These are phyloP conservation scores for Pythium dissotocum DNA, from an alignment of 352 stramenopile species.

Conservation along the genomic window DNA sequence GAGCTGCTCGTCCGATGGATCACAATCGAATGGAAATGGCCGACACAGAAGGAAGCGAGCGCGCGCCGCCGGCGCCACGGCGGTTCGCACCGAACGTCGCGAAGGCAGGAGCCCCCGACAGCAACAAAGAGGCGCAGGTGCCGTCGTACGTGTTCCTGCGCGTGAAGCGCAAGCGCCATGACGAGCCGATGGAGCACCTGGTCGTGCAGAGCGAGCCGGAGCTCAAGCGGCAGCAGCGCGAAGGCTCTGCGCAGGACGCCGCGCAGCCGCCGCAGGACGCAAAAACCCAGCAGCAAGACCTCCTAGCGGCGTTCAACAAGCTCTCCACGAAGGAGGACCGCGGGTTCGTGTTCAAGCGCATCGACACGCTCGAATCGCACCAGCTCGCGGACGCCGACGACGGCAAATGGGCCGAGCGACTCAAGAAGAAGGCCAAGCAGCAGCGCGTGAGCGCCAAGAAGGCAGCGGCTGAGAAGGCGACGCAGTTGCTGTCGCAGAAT, in stretches of 20 bases:
- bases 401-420: slow-evolving; percentile 59
- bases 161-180: slow-evolving; percentile 83
- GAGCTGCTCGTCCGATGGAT: neutral
- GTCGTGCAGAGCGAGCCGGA: slow-evolving; percentile 58
- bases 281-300: slow-evolving; percentile 25
- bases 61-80: slow-evolving; percentile 11
- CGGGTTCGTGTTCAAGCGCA: slow-evolving; percentile 80
- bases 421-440: slow-evolving; percentile 65
- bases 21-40: slow-evolving; percentile 22
- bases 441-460: slow-evolving; percentile 42
- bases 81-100: slow-evolving; percentile 25
- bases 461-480: slow-evolving; percentile 18
- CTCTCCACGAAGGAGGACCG: slow-evolving; percentile 66
- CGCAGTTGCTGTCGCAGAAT: slow-evolving; percentile 10
- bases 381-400: slow-evolving; percentile 33
- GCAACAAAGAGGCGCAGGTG: neutral
- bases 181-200: slow-evolving; percentile 68
- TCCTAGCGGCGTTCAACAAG: slow-evolving; percentile 61
- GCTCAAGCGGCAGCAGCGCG: slow-evolving; percentile 20
- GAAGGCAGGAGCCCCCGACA: slow-evolving; percentile 14
- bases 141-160: slow-evolving; percentile 70
- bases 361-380: slow-evolving; percentile 77
- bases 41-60: neutral
- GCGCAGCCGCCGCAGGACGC: slow-evolving; percentile 4
- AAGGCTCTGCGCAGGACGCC: neutral